Evolutionary conservation across 345 rosid genomes (phyloP).

Genomic region (Cardamine resedifolia): DNA sequence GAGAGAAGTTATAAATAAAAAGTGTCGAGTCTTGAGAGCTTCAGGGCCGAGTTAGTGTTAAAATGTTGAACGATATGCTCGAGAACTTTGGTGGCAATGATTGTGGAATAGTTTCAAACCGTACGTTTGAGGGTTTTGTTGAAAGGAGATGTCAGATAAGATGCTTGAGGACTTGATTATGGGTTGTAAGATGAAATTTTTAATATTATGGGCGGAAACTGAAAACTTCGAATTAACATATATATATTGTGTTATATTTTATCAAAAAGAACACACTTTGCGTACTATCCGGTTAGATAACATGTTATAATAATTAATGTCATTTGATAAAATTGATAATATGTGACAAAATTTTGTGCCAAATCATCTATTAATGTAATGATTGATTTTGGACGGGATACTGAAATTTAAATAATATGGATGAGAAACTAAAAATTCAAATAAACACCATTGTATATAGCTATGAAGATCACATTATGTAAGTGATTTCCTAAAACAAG

Average conservation of each 20-base stretch:
- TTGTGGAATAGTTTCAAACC: neutral
- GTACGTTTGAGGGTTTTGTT: neutral
- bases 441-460: neutral
- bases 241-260: too few species aligned
- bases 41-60: neutral
- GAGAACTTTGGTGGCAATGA: neutral
- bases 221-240: neutral
- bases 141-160: neutral
- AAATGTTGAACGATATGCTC: neutral
- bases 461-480: neutral
- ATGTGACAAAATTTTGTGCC: neutral
- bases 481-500: neutral
- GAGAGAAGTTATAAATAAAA: neutral
- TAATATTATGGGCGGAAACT: neutral
- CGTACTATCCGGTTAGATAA: neutral
- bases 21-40: neutral
- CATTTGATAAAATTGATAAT: too few species aligned
- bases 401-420: neutral
- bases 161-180: neutral
- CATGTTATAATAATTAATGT: neutral
- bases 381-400: neutral
- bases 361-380: too few species aligned
- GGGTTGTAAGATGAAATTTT: neutral
- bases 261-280: neutral
- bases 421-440: neutral